Base-by-base conservation (phyloP, 1,139 yeast genomes). In the Suhomyces bribrorum region DNA sequence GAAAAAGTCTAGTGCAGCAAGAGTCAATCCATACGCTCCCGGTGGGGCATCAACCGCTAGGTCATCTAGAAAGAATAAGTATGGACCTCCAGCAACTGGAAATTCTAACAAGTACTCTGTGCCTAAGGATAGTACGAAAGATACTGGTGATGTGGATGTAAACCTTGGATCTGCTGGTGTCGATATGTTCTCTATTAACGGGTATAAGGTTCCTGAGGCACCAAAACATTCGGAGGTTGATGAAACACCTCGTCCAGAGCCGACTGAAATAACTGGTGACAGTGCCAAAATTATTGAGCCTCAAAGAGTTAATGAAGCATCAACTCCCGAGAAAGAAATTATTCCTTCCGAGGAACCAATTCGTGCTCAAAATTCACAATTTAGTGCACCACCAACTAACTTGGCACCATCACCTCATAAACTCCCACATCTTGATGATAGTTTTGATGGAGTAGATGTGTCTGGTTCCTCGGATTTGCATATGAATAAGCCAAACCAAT, bases 11-110 rank as follows among this genome's bases (percentile, higher is more conserved):
- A 25, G 33, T 8, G 26, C 37, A 9, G 36, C 43, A 7, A 57
- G 52, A 37, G 47, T 47, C n/a, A 69, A 69, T 41, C 75, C 76
- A 20, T 69, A 70, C 48, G 75, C 75, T 2, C 75, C 77, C 12
- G 59, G 61, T 3, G 51, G 49, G 1, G 25, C 45, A 11, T 9
- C 31, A 22, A 13, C 38, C 15, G 43, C 15, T 25, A 22, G 33
- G 5, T 20, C 40, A 8, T 24, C 53, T 8, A 52, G 49, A 31
- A 53, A 46, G 36, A 60, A 42, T 41, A 61, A 49, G 34, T 64
- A 64, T 38, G 69, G 69, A 1, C 68, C 69, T 7, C 50, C 61
- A 9, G 38, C 53, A 11, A 50, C 49, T 23, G 29, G 28, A 32
- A 11, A 33, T 11, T 14, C 44, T 14, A 43, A 38, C 31, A 53